Conservation (phyloP, 371 early-diverging fungal genomes). For the Mucor irregularis region DNA sequence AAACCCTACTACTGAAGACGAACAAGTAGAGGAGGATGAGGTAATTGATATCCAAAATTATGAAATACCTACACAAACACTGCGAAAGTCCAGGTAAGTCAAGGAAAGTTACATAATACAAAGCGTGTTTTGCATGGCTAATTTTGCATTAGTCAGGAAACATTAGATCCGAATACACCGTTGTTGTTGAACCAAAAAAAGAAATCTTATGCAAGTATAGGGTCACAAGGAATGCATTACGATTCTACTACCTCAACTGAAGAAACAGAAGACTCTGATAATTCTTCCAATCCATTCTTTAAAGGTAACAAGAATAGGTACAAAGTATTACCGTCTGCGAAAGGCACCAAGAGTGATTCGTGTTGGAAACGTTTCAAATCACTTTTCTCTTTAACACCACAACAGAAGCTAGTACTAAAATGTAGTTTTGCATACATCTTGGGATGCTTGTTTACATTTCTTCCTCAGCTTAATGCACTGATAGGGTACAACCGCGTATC, state of each 20-base stretch:
- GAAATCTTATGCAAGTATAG: constrained; percentile 21
- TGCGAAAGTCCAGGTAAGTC: background rate
- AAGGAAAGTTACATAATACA: background rate
- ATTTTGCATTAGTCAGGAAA: constrained; percentile 3
- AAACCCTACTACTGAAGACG: background rate
- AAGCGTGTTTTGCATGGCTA: no score
- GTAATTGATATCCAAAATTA: background rate
- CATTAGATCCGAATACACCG: constrained; percentile 10
- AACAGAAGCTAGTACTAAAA: constrained; percentile 53
- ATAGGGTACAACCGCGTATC: constrained; percentile 32
- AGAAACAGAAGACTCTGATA: constrained; percentile 10
- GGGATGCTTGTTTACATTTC: constrained; percentile 62
- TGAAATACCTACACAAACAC: background rate
- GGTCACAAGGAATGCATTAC: background rate
- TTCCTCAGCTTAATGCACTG: constrained; percentile 48
- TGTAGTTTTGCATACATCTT: constrained; percentile 62
- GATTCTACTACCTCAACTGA: constrained; percentile 19
- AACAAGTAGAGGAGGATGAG: constrained; percentile 1
- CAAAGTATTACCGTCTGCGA: background rate
- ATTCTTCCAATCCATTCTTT: constrained; percentile 5
- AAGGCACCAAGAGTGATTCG: background rate
- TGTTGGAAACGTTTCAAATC: background rate
- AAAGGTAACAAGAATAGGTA: constrained; percentile 1
- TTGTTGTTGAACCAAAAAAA: constrained; percentile 14
- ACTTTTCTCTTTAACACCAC: constrained; percentile 13